A percentile compares a stretch with the other conserved stretches of the same genome.
These are phyloP conservation scores for Euryodendron excelsum DNA, from an alignment of 148 eudicot genomes.

Conservation along the genomic window DNA sequence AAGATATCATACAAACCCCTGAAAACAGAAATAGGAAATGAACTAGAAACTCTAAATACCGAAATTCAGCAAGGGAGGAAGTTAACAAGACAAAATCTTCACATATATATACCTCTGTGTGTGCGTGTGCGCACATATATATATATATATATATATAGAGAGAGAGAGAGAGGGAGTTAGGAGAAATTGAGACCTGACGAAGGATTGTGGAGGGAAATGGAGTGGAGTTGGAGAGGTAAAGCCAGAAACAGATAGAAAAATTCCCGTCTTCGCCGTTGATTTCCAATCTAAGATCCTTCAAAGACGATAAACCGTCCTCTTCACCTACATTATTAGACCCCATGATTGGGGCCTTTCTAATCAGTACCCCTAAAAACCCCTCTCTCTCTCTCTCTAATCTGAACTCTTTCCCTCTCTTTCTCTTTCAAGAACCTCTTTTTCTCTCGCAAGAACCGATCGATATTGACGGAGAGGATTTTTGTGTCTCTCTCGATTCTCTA, in stretches of 20 bases:
- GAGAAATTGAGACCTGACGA: slow-evolving; percentile 44
- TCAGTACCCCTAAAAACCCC: too few relatives aligned
- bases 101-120: too few relatives aligned
- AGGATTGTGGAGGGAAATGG: slow-evolving; percentile 56
- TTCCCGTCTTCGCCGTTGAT: slow-evolving; percentile 25
- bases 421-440: too few relatives aligned
- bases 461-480: too few relatives aligned
- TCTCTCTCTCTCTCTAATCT: neutral
- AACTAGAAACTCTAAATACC: neutral
- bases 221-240: slow-evolving; percentile 44
- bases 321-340: slow-evolving; percentile 12
- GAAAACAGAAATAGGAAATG: too few relatives aligned
- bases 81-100: too few relatives aligned
- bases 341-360: slow-evolving; percentile 10
- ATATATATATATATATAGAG: too few relatives aligned
- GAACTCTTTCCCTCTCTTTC: slow-evolving; percentile 5
- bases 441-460: too few relatives aligned
- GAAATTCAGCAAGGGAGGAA: neutral
- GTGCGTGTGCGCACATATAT: too few relatives aligned
- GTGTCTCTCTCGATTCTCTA: neutral
- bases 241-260: slow-evolving; percentile 69
- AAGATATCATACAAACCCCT: too few relatives aligned
- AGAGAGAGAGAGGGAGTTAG: neutral
- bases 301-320: slow-evolving; percentile 29
- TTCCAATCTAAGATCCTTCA: slow-evolving; percentile 58